Evolutionary conservation across 352 stramenopile species (phyloP).

Genomic region (Phytophthora podocarpi): DNA sequence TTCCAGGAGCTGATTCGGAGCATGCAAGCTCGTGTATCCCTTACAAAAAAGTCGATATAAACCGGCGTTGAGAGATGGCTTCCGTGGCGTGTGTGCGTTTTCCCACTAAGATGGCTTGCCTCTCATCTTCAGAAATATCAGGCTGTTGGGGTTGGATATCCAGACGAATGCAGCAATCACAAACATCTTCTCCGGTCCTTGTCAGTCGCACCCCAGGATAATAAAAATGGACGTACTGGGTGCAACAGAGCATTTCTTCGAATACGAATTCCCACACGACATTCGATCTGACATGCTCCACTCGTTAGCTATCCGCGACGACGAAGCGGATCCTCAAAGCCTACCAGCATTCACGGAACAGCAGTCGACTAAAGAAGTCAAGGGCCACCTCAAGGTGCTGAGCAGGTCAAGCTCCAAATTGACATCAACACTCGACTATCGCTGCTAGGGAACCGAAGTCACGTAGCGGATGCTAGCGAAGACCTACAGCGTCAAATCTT

Average conservation of each 20-base stretch:
- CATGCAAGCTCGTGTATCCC: slow-evolving; percentile 3
- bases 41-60: background rate
- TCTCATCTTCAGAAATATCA: slow-evolving; percentile 13
- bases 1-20: background rate
- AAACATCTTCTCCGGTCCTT: slow-evolving; percentile 7
- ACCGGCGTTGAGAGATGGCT: background rate
- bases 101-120: background rate
- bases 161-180: slow-evolving; percentile 10
- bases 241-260: no score
- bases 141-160: slow-evolving; percentile 9
- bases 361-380: background rate
- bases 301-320: no score
- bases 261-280: no score
- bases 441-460: no score
- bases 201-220: slow-evolving; percentile 11
- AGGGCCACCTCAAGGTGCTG: background rate
- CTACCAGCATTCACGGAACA: background rate
- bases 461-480: no score
- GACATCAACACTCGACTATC: background rate
- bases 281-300: no score
- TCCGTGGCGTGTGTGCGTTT: background rate
- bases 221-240: slow-evolving; percentile 11
- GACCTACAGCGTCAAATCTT: background rate
- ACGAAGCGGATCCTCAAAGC: no score
- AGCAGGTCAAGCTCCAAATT: background rate